Conservation (phyloP, 257 asterid genomes). For the Penstemon newberryi region DNA sequence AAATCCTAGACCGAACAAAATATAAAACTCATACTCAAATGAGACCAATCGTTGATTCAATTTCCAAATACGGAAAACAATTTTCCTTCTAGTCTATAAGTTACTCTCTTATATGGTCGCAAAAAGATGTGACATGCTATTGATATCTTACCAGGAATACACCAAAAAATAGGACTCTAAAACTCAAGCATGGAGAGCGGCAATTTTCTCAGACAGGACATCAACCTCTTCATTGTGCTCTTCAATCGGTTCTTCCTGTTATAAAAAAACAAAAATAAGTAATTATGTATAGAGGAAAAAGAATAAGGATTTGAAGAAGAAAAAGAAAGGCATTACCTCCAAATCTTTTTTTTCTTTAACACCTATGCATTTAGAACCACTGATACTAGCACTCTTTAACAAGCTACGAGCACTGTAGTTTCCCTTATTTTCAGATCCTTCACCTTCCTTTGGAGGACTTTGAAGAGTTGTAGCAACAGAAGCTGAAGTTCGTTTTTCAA, state of each 20-base stretch:
- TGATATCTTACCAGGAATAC: background rate
- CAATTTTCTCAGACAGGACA: constrained; percentile 48
- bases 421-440: constrained; percentile 45
- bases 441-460: constrained; percentile 56
- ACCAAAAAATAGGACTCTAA: background rate
- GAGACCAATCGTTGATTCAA: background rate
- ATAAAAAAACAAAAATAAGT: background rate
- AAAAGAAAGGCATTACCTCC: constrained; percentile 50
- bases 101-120: background rate
- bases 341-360: constrained; percentile 51
- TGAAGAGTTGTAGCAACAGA: constrained; percentile 67
- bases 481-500: constrained; percentile 60
- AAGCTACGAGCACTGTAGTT: constrained; percentile 76
- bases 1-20: too few relatives aligned
- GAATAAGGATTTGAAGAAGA: background rate
- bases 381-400: constrained; percentile 92
- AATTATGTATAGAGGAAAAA: background rate
- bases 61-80: background rate
- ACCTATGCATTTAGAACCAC: constrained; percentile 81
- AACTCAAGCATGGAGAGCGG: constrained; percentile 46
- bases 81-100: background rate
- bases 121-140: background rate
- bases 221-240: constrained; percentile 49
- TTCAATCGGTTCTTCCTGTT: constrained; percentile 45
- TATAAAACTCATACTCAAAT: background rate